These are phyloP conservation scores for Nematocida minor DNA, from an alignment of 371 early-diverging fungal genomes.

Conservation along the genomic window DNA sequence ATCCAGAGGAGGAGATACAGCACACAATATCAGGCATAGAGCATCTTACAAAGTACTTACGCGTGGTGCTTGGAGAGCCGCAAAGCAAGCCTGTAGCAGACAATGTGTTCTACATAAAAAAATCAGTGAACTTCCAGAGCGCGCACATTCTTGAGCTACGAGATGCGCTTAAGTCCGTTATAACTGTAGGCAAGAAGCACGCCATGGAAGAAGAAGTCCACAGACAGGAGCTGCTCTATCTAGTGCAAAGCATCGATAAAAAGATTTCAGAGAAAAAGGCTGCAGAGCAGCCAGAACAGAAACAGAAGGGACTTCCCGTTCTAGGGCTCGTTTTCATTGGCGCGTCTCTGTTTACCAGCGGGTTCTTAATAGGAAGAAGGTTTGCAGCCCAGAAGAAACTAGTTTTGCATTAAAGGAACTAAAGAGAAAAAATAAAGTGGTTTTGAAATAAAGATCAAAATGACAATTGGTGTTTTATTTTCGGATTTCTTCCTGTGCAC, in stretches of 20 bases:
- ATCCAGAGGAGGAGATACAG: slow-evolving; percentile 57
- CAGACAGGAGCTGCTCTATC: slow-evolving; percentile 14
- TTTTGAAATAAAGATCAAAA: too few relatives aligned
- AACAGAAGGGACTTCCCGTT: background rate
- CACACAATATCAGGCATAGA: slow-evolving; percentile 59
- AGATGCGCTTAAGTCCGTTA: slow-evolving; percentile 3
- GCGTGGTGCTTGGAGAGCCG: slow-evolving; percentile 59
- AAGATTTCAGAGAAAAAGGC: background rate
- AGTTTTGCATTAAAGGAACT: background rate
- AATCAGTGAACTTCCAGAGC: slow-evolving; percentile 43
- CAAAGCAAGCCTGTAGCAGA: slow-evolving; percentile 46
- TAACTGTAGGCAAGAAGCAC: slow-evolving; percentile 21
- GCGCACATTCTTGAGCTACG: slow-evolving; percentile 48
- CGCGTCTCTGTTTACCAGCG: background rate
- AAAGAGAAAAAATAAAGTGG: too few relatives aligned
- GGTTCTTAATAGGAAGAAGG: background rate
- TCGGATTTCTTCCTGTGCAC: too few relatives aligned
- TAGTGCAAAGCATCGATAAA: background rate
- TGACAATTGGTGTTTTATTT: too few relatives aligned
- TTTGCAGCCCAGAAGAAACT: background rate
- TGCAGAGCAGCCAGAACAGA: background rate
- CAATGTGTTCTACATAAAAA: slow-evolving; percentile 38
- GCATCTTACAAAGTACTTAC: slow-evolving; percentile 57
- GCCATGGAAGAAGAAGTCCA: background rate
- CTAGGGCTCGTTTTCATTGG: background rate